Conservation (phyloP, 1,139 yeast species). For the Yamadazyma sp. region DNA sequence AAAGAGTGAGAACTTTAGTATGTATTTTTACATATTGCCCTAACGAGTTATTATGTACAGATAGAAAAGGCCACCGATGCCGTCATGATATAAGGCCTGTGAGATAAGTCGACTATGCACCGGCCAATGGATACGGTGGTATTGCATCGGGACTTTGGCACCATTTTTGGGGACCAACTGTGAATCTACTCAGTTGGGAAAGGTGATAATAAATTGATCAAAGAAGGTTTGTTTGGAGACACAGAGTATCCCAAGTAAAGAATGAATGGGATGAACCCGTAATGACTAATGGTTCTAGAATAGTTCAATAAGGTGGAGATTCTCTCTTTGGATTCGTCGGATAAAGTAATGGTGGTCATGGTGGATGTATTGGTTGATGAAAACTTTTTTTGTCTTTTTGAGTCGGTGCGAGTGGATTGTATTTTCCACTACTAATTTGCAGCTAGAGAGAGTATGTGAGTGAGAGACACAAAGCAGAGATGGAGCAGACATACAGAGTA, state of each 20-base stretch:
- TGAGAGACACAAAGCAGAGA: not conserved
- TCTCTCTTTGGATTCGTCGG: constrained; percentile 86
- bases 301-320: constrained; percentile 77
- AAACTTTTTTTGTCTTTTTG: constrained; percentile 4
- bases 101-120: too few species aligned
- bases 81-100: too few species aligned
- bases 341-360: constrained; percentile 43
- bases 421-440: not conserved
- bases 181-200: constrained; percentile 55
- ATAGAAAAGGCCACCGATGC: not conserved
- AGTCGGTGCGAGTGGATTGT: not conserved
- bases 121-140: too few species aligned
- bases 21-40: not conserved
- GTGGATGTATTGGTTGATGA: constrained; percentile 6
- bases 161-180: too few species aligned
- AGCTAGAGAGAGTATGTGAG: not conserved
- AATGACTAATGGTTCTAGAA: constrained; percentile 86
- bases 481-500: not conserved
- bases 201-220: constrained; percentile 70
- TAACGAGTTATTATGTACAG: constrained; percentile 3
- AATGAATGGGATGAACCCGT: constrained; percentile 95
- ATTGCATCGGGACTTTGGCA: too few species aligned
- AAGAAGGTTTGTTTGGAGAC: constrained; percentile 80
- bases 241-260: constrained; percentile 91
- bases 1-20: not conserved